These are phyloP conservation scores for Nitzschia putrida DNA, from an alignment of 108 stramenopile species.

Conservation along the genomic window DNA sequence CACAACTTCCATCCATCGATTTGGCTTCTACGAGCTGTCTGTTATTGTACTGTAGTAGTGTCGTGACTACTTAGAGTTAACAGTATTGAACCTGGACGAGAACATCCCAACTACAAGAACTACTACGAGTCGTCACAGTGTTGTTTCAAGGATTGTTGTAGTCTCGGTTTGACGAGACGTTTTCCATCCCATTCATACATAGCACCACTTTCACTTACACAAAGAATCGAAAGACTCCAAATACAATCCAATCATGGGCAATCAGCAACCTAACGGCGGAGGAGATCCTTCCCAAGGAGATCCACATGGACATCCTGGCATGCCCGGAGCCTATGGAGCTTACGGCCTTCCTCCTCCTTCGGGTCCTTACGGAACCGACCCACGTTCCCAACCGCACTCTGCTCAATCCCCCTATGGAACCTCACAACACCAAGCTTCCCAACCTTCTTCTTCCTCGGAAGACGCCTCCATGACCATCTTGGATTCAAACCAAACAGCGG, in stretches of 20 bases:
- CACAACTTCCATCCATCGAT: too few relatives aligned
- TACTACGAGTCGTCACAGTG: too few relatives aligned
- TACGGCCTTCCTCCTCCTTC: slow-evolving; percentile 19
- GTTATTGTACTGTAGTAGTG: too few relatives aligned
- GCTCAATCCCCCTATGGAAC: slow-evolving; percentile 6
- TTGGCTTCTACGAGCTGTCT: too few relatives aligned
- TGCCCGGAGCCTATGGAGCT: slow-evolving; percentile 24
- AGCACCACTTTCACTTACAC: too few relatives aligned
- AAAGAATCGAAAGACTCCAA: too few relatives aligned
- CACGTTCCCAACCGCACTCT: slow-evolving; percentile 19
- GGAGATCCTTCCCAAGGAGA: slow-evolving; percentile 26
- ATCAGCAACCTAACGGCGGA: slow-evolving; percentile 43
- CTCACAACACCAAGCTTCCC: background rate
- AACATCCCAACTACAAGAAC: too few relatives aligned
- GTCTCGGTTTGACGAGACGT: too few relatives aligned
- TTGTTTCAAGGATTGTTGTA: too few relatives aligned
- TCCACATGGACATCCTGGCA: slow-evolving; percentile 9
- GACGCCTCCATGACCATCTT: slow-evolving; percentile 51
- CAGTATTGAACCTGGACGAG: too few relatives aligned
- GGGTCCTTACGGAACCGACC: slow-evolving; percentile 14
- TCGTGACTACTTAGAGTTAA: too few relatives aligned
- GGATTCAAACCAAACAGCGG: slow-evolving; percentile 38
- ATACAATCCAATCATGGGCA: slow-evolving; percentile 35
- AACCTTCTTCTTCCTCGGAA: slow-evolving; percentile 16
- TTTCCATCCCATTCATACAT: too few relatives aligned